Percentiles rank a stretch among this genome's conserved stretches.
These are phyloP conservation scores for Coleophoma cylindrospora DNA, from an alignment of 2,329 filamentous ascomycete genomes.

Conservation along the genomic window DNA sequence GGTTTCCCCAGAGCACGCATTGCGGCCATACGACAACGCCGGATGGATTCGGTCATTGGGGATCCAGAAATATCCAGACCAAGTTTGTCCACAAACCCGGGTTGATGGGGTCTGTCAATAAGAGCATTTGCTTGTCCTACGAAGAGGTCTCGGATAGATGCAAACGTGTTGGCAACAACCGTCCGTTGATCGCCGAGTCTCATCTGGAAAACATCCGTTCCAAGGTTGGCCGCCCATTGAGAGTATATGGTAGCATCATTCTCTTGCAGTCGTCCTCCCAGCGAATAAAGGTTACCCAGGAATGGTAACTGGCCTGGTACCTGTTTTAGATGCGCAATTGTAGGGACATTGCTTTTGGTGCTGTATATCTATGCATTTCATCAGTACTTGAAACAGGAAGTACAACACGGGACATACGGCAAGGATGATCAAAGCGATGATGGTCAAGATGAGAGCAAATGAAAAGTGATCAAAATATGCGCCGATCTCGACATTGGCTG, in stretches of 20 bases:
- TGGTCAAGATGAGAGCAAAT: too few species aligned
- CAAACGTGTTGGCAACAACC: constrained; percentile 14
- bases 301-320: constrained; percentile 13
- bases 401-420: too few species aligned
- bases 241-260: constrained; percentile 17
- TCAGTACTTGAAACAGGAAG: too few species aligned
- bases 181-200: constrained; percentile 15
- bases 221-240: constrained; percentile 9
- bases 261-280: constrained; percentile 13
- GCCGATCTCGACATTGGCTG: too few species aligned
- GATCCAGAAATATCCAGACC: constrained; percentile 16
- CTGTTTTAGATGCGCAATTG: constrained; percentile 8
- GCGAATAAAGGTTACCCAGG: constrained; percentile 12
- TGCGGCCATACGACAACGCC: constrained; percentile 15
- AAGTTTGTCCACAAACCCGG: constrained; percentile 18
- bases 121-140: constrained; percentile 12
- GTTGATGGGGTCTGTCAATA: constrained; percentile 17
- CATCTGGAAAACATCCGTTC: constrained; percentile 13
- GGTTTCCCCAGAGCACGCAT: constrained; percentile 17
- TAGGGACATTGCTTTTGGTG: constrained; percentile 18
- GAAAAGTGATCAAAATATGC: too few species aligned
- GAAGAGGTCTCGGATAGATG: constrained; percentile 16
- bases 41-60: constrained; percentile 20
- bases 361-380: too few species aligned
- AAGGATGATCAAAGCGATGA: too few species aligned